A percentile compares a stretch with the other conserved stretches of the same genome.
Evolutionary conservation across 345 rosid genomes (phyloP).

Genomic region (Orychophragmus violaceus): DNA sequence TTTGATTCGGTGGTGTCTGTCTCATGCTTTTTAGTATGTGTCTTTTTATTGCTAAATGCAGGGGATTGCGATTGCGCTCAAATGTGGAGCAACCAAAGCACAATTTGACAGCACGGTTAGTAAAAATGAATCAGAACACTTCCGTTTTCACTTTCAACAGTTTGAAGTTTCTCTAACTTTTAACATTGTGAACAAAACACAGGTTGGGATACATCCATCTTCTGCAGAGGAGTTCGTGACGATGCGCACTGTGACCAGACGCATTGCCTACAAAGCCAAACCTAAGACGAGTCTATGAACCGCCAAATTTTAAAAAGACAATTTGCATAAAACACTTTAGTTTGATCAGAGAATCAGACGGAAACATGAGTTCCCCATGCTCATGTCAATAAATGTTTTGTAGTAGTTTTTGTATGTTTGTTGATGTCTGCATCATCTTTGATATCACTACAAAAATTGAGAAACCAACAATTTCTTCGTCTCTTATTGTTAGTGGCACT

Average conservation of each 20-base stretch:
- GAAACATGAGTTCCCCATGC: background rate
- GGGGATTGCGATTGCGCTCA: conserved; percentile 91
- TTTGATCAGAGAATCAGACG: conserved; percentile 16
- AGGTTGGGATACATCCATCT: conserved; percentile 97
- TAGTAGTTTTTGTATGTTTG: background rate
- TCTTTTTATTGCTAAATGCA: conserved; percentile 22
- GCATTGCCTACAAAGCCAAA: conserved; percentile 39
- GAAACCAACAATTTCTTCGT: background rate
- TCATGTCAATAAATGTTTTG: conserved; percentile 11
- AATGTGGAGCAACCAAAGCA: conserved; percentile 95
- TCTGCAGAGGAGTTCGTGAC: conserved; percentile 96
- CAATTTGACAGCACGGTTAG: conserved; percentile 94
- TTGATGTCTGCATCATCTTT: conserved; percentile 4
- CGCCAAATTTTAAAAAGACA: background rate
- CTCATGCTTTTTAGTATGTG: background rate
- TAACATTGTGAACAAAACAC: conserved; percentile 15
- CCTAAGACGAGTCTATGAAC: conserved; percentile 57
- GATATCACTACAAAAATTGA: background rate
- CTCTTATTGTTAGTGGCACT: background rate
- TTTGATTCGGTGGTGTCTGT: background rate
- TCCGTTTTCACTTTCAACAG: background rate
- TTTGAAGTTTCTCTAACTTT: background rate
- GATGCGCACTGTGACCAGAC: conserved; percentile 74
- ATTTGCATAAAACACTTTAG: background rate
- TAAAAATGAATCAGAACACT: background rate